phyloP scores from a whole-genome alignment of 495 filamentous ascomycete genomes.

The Penicilliopsis zonata region DNA sequence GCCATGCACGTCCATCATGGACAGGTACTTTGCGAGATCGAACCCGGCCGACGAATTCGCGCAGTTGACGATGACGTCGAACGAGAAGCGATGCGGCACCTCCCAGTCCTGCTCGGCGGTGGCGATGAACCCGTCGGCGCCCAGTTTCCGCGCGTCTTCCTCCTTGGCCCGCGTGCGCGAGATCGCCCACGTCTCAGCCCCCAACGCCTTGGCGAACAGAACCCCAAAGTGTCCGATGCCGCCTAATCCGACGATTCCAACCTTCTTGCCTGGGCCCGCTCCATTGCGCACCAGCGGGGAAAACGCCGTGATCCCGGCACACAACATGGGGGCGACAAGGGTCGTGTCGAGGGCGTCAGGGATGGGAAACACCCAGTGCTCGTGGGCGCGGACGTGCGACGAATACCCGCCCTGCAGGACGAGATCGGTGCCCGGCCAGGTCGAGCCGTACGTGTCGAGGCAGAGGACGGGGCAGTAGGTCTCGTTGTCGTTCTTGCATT shows the following conservation, averaged over 20 bases:
- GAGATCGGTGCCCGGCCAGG: slow-evolving; percentile 50
- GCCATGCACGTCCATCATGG: slow-evolving; percentile 72
- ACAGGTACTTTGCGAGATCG: slow-evolving; percentile 59
- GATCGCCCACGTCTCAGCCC: slow-evolving; percentile 60
- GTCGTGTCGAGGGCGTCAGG: slow-evolving; percentile 56
- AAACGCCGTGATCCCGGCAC: slow-evolving; percentile 75
- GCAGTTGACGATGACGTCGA: slow-evolving; percentile 65
- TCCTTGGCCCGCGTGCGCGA: slow-evolving; percentile 57
- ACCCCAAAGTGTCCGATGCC: slow-evolving; percentile 66
- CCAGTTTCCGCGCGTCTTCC: slow-evolving; percentile 53
- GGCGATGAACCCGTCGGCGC: slow-evolving; percentile 63
- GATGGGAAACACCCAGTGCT: slow-evolving; percentile 67
- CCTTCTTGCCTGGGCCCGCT: slow-evolving; percentile 67
- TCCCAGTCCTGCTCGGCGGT: slow-evolving; percentile 53
- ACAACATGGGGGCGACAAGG: slow-evolving; percentile 76
- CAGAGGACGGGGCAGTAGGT: slow-evolving; percentile 60
- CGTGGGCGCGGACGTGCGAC: slow-evolving; percentile 61
- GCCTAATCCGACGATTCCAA: slow-evolving; percentile 69
- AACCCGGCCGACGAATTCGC: slow-evolving; percentile 59
- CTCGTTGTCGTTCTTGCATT: slow-evolving; percentile 62
- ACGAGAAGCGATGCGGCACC: slow-evolving; percentile 31
- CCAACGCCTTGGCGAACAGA: slow-evolving; percentile 58
- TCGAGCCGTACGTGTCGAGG: slow-evolving; percentile 52
- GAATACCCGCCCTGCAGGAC: slow-evolving; percentile 55
- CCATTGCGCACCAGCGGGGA: slow-evolving; percentile 65